Percentiles rank a stretch among this genome's conserved stretches.
phyloP scores from a whole-genome alignment of 441 rosid species.

The Cnidoscolus chayamansa region DNA sequence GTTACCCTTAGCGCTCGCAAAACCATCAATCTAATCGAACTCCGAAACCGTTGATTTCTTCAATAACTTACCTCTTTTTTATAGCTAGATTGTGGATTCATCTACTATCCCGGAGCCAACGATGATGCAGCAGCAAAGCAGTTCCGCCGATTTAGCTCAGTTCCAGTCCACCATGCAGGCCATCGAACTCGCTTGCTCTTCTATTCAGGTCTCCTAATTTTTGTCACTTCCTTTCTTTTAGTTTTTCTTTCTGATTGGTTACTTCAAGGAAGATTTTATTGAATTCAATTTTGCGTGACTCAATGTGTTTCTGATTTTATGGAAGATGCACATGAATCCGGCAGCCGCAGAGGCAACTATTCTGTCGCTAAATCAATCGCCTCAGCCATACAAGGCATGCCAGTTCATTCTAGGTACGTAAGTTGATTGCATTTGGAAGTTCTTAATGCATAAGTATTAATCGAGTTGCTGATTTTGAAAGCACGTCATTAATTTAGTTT shows the following conservation, averaged over 20 bases:
- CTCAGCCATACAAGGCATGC: slow-evolving; percentile 84
- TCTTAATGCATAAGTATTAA: not conserved
- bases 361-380: slow-evolving; percentile 71
- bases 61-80: not conserved
- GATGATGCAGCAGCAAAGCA: slow-evolving; percentile 32
- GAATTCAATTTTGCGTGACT: not conserved
- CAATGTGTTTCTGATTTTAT: not conserved
- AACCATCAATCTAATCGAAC: not conserved
- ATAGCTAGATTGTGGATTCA: not conserved
- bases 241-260: no score
- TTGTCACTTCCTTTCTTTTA: not conserved
- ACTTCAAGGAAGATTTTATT: no score
- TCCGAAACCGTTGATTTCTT: not conserved
- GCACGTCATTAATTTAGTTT: not conserved
- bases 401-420: slow-evolving; percentile 77
- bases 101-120: not conserved
- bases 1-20: not conserved
- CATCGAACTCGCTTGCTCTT: slow-evolving; percentile 91
- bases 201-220: slow-evolving; percentile 57
- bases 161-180: slow-evolving; percentile 86
- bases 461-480: not conserved
- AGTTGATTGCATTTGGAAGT: not conserved
- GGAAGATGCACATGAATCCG: slow-evolving; percentile 79
- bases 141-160: slow-evolving; percentile 52
- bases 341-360: slow-evolving; percentile 85